Conservation (phyloP, 2,329 filamentous ascomycete genomes). For the Sporothrix humicola region DNA sequence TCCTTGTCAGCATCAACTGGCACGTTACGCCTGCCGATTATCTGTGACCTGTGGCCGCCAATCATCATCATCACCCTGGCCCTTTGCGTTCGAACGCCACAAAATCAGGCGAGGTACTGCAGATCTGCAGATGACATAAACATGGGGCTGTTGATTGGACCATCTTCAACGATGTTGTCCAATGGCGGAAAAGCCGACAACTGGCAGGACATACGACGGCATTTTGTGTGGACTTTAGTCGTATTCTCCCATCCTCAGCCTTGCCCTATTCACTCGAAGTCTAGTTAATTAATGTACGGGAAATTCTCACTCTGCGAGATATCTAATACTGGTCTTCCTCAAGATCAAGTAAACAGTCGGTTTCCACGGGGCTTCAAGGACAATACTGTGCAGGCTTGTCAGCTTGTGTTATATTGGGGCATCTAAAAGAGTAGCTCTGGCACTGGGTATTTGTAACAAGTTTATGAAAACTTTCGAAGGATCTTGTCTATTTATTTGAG, state of each 20-base stretch:
- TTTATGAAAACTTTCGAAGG: no score
- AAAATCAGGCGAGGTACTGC: not conserved
- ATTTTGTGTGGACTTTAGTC: not conserved
- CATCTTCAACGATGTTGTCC: not conserved
- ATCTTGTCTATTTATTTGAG: no score
- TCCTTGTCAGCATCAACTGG: slow-evolving; percentile 14
- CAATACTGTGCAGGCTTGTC: no score
- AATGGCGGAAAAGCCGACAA: not conserved
- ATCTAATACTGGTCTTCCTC: no score
- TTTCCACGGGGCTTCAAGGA: no score
- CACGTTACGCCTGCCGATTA: slow-evolving; percentile 18
- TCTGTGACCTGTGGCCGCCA: not conserved
- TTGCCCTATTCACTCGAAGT: not conserved
- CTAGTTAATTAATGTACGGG: no score
- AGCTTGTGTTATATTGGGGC: no score
- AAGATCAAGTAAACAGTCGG: no score
- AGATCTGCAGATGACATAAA: not conserved
- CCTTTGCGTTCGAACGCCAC: not conserved
- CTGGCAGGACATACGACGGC: not conserved
- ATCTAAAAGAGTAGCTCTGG: no score
- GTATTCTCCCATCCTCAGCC: not conserved
- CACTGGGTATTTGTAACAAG: no score
- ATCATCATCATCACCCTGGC: not conserved
- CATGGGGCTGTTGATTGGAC: no score
- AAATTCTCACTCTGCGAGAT: no score